Conservation (phyloP, 202 grass and related monocot genomes). For the Thinopyrum obtusiflorum region DNA sequence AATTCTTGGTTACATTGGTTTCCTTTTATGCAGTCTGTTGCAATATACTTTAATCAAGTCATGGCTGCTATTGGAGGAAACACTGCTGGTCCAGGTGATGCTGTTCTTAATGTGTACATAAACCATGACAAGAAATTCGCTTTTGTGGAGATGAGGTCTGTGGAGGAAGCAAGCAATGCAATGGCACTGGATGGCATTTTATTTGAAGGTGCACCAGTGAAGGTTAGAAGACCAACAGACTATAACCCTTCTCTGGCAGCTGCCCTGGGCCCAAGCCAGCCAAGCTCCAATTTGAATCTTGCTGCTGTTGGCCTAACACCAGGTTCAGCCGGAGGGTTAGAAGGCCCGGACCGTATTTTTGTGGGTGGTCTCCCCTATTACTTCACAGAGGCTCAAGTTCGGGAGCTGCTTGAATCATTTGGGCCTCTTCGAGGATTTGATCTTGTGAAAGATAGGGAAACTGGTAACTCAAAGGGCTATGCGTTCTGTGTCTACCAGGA, state of each 20-base stretch:
- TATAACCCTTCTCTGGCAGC: conserved; percentile 95
- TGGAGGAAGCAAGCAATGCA: conserved; percentile 98
- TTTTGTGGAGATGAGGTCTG: conserved; percentile 98
- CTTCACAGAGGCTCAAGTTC: conserved; percentile 96
- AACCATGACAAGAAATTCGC: conserved; percentile 99
- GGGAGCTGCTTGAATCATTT: conserved; percentile 94
- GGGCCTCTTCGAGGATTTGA: conserved; percentile 88
- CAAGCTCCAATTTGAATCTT: conserved; percentile 88
- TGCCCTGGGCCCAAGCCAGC: conserved; percentile 87
- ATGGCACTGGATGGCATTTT: conserved; percentile 97
- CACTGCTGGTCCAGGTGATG: conserved; percentile 96
- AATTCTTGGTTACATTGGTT: conserved; percentile 13
- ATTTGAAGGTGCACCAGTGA: conserved; percentile 91
- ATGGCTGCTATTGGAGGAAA: conserved; percentile 98
- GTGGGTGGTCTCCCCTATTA: conserved; percentile 96
- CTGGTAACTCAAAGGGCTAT: conserved; percentile 97
- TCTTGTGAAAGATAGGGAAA: conserved; percentile 98
- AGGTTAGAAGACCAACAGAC: conserved; percentile 85
- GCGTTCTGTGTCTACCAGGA: conserved; percentile 98
- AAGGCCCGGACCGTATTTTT: conserved; percentile 97
- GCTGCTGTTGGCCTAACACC: conserved; percentile 85
- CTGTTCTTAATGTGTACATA: conserved; percentile 98
- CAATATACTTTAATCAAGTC: conserved; percentile 93
- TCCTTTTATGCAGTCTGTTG: conserved; percentile 62
- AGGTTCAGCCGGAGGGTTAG: conserved; percentile 78